Conservation (phyloP, 371 early-diverging fungal species). For the Mucor sp. region DNA sequence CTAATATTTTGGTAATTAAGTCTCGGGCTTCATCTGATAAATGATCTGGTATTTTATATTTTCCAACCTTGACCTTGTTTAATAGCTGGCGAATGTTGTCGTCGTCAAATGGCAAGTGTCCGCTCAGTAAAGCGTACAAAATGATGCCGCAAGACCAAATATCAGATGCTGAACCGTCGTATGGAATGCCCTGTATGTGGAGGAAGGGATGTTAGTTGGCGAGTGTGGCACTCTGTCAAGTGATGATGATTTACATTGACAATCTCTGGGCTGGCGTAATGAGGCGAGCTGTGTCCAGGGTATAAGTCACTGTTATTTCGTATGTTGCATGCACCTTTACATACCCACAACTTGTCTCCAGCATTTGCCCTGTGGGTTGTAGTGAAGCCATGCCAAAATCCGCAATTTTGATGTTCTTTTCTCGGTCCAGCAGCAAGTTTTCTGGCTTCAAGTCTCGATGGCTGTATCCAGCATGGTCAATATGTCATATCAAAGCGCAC, state of each 20-base stretch:
- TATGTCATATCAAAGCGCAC: neutral
- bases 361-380: slow-evolving; percentile 66
- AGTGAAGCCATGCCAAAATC: slow-evolving; percentile 90
- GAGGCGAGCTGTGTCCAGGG: slow-evolving; percentile 61
- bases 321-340: neutral
- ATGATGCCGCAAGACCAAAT: slow-evolving; percentile 95
- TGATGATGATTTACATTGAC: slow-evolving; percentile 56
- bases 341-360: slow-evolving; percentile 83
- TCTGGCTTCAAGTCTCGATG: slow-evolving; percentile 98
- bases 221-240: too few relatives aligned
- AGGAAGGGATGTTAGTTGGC: neutral
- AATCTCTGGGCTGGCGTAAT: slow-evolving; percentile 95
- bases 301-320: neutral
- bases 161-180: slow-evolving; percentile 87
- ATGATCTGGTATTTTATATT: slow-evolving; percentile 66
- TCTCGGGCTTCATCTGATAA: slow-evolving; percentile 66
- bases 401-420: slow-evolving; percentile 78
- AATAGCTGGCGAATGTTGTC: slow-evolving; percentile 81
- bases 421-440: slow-evolving; percentile 88
- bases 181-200: slow-evolving; percentile 64
- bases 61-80: slow-evolving; percentile 65
- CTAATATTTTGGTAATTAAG: slow-evolving; percentile 45
- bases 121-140: slow-evolving; percentile 85
- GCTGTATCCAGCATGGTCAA: slow-evolving; percentile 25
- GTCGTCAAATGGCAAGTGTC: slow-evolving; percentile 93